Evolutionary conservation across 2,329 filamentous ascomycete species (phyloP), one percentile per base, ranked within the genome.

Genomic region (Aspergillus neoniger): DNA sequence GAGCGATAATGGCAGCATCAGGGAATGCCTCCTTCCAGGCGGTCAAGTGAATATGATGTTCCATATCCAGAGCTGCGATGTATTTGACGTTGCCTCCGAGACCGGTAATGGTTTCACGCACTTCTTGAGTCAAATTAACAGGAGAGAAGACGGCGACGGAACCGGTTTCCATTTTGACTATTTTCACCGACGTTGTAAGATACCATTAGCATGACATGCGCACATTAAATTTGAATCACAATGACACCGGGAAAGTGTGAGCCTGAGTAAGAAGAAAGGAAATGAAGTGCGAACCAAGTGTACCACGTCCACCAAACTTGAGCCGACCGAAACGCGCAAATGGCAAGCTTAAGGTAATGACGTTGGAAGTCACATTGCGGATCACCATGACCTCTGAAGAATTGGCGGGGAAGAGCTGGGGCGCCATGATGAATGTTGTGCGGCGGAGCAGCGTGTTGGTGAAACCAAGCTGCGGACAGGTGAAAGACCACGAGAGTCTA

Each of bases 11-110:
- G 69, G 88, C 88, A 32, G 94, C 93, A 44, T 84, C 76, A 0
- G 94, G 93, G 74, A 86, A 98, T 25, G 86, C 90, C 52, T 85
- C 80, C 70, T 90, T 87, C 94, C 95, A 99, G 52, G 91, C 83
- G 0, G 90, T 89, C 57, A 99, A 75, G 81, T 95, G 96, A 74
- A 99, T 91, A 83, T 99, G 95, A 77, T 99, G 95, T 80, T 99
- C 92, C 55, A 91, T 83, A 75, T 99, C 95, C 1, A 90, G 86
- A 0, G 95, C 94, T 25, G 94, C 82, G 66, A 99, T 88, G 82
- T 98, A 98, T 67, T 84, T 85, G 55, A 97, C 86, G 44, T 86
- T 83, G 53, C 88, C 88, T 63, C 88, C 88, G 59, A 91, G 80
- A 36, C 80, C 75, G n/a, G 86, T 81, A 19, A 86, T 76, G 57